These are phyloP conservation scores for Carex littledalei DNA, from an alignment of 176 grass and related monocot species.

Conservation along the genomic window DNA sequence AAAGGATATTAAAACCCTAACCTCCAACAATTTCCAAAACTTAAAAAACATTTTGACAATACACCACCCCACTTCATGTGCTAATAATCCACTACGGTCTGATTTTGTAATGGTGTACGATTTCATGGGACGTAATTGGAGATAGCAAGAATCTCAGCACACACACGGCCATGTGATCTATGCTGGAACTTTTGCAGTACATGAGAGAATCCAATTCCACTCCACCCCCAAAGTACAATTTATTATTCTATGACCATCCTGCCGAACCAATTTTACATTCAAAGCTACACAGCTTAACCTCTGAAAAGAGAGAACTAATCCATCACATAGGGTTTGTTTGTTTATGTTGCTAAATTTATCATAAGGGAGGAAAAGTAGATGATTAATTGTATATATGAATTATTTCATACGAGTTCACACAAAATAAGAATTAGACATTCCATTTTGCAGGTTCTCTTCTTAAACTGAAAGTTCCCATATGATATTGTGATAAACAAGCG, in stretches of 20 bases:
- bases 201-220: background rate
- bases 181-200: background rate
- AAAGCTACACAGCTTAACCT: background rate
- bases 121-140: background rate
- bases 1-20: constrained; percentile 18
- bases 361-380: background rate
- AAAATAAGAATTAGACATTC: background rate
- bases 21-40: background rate
- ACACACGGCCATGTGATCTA: background rate
- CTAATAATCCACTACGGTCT: background rate
- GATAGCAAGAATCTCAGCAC: background rate
- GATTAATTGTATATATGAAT: background rate
- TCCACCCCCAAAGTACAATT: background rate
- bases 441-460: background rate
- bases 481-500: background rate
- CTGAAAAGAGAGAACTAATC: background rate
- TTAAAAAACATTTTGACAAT: background rate
- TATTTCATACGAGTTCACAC: background rate
- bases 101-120: background rate
- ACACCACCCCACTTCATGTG: background rate
- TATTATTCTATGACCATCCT: background rate
- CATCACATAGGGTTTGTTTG: background rate
- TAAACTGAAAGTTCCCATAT: background rate
- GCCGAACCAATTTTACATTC: background rate
- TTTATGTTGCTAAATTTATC: background rate